Base-by-base conservation (phyloP, 164 flowering plant species). In the Platanus orientalis region DNA sequence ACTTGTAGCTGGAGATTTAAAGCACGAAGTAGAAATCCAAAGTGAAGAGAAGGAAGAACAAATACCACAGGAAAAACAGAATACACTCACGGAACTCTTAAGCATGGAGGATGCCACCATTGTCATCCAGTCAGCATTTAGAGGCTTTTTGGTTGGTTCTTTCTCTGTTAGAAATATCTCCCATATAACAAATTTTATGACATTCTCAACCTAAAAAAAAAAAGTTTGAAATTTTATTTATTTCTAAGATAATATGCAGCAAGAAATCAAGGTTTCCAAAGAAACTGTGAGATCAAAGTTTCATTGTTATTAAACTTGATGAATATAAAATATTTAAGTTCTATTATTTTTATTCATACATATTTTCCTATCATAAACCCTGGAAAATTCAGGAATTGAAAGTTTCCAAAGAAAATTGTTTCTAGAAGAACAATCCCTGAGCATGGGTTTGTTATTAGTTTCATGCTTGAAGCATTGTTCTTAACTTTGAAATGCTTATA, bases 51-150 rank as follows among this genome's bases (percentile, higher is more conserved):
- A 65, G 3, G 44, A 36, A 36, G 42, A 36, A 36, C 55, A 72
- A 28, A 44, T 16, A 32, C 29, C 45, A 50, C 52, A 67, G 30
- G 76, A 72, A 58, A 56, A 71, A 40, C 78, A 67, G 27, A 76
- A 69, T 50, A 71, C 79, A 34, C 54, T 52, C 20, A 59, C 69
- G 25, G 68, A 44, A 54, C 59, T 55, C 20, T 62, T 66, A 32
- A 56, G 25, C 20, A 67, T 78, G 71, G 88, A 83, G 58, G 75
- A 78, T 65, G 95, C 87, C 20, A 89, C 96, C 19, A 68, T 58
- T 26, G 52, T 81, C 58, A 88, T 88, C 56, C 97, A 88, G 71
- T 70, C 83, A n/a, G 90, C 87, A 69, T 81, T 86, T 47, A 74
- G 90, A 78, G 62, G 65, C 71, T 86, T 78, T 72, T 78, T 78